Evolutionary conservation across 2,329 filamentous ascomycete species (phyloP).

Genomic region (Fusarium sp.): DNA sequence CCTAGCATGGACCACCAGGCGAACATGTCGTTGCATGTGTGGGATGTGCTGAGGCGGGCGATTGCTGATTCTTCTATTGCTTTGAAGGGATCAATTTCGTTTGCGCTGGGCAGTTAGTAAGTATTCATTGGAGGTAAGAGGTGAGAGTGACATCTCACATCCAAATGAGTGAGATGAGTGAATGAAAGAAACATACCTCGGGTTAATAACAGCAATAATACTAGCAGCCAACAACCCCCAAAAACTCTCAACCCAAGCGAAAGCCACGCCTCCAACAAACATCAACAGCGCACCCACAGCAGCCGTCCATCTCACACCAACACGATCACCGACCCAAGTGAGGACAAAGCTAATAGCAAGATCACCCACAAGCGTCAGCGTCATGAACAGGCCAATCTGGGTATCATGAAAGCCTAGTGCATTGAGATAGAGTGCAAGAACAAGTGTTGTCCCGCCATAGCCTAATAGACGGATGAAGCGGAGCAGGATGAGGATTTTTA

Average conservation of each 20-base stretch:
- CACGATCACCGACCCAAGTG: conserved; percentile 36
- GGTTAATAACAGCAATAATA: conserved; percentile 38
- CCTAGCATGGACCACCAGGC: conserved; percentile 44
- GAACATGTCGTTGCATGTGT: conserved; percentile 42
- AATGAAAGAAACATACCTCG: conserved; percentile 16
- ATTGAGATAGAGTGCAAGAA: conserved; percentile 41
- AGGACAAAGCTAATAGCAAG: conserved; percentile 42
- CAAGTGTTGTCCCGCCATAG: conserved; percentile 40
- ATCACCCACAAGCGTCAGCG: conserved; percentile 38
- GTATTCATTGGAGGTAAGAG: too few relatives aligned
- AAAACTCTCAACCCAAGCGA: conserved; percentile 38
- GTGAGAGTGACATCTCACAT: background rate
- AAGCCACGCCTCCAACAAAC: conserved; percentile 30
- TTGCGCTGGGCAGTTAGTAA: conserved; percentile 22
- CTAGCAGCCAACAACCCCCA: conserved; percentile 37
- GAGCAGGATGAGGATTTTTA: conserved; percentile 38
- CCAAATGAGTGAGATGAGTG: too few relatives aligned
- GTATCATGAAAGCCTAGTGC: conserved; percentile 33
- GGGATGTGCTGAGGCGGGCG: conserved; percentile 33
- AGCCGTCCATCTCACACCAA: conserved; percentile 32
- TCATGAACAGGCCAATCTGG: conserved; percentile 41
- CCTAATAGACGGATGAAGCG: conserved; percentile 39
- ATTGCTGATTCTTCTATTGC: conserved; percentile 41
- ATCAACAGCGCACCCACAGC: conserved; percentile 33
- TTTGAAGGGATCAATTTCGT: conserved; percentile 45